Evolutionary conservation across 768 basidiomycete species (phyloP).

Genomic region (Pisolithus sp.): DNA sequence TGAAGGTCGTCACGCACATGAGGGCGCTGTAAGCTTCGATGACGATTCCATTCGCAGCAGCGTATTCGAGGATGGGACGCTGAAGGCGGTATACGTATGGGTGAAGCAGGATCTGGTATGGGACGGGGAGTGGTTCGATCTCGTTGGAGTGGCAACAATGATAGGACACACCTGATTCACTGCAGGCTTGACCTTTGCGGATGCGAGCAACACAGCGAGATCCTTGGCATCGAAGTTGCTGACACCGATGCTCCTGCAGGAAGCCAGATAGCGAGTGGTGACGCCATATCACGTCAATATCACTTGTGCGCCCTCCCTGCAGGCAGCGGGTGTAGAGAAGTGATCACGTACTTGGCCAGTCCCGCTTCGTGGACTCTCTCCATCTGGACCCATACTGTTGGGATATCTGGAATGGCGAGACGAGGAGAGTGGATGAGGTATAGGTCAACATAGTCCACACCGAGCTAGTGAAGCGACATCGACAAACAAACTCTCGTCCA

Average conservation of each 20-base stretch:
- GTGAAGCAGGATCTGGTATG: conserved; percentile 55
- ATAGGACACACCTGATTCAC: conserved; percentile 52
- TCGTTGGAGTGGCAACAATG: neutral
- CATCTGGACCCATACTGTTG: conserved; percentile 57
- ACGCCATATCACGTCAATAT: neutral
- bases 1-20: conserved; percentile 33
- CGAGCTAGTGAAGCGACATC: conserved; percentile 38
- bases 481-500: neutral
- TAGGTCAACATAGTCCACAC: conserved; percentile 58
- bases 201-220: conserved; percentile 47
- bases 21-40: conserved; percentile 70
- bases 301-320: too few species aligned
- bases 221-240: conserved; percentile 60
- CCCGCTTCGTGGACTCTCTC: conserved; percentile 53
- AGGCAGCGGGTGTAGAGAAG: too few species aligned
- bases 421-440: conserved; percentile 63
- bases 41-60: conserved; percentile 50
- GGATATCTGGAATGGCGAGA: conserved; percentile 51
- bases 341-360: conserved; percentile 43
- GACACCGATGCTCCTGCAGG: conserved; percentile 59
- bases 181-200: conserved; percentile 56
- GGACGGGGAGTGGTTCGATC: too few species aligned
- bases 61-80: conserved; percentile 51
- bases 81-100: conserved; percentile 60
- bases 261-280: neutral